Conservation (phyloP, 2,329 filamentous ascomycete species). For the Eutypella sp. region DNA sequence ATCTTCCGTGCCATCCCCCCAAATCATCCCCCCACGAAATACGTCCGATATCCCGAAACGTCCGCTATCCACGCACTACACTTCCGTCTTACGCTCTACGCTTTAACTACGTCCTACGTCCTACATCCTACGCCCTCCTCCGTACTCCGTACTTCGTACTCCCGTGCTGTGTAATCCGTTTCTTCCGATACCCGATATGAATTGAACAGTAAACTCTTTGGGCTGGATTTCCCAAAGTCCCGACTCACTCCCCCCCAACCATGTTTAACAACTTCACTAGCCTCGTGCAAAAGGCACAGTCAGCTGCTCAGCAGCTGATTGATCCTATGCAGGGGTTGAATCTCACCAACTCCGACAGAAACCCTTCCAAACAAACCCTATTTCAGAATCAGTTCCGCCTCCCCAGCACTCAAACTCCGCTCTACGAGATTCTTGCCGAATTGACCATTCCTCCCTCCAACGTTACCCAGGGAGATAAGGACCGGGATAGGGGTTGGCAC, state of each 20-base stretch:
- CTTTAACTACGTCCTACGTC: too few relatives aligned
- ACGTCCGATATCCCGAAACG: too few relatives aligned
- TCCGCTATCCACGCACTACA: too few relatives aligned
- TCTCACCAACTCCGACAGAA: slow-evolving; percentile 67
- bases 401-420: slow-evolving; percentile 82
- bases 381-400: slow-evolving; percentile 97
- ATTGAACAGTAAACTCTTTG: slow-evolving; percentile 22
- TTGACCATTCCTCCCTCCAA: slow-evolving; percentile 77
- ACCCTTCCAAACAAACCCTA: slow-evolving; percentile 84
- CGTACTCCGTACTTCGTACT: background rate
- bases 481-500: slow-evolving; percentile 71
- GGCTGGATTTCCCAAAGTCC: slow-evolving; percentile 21
- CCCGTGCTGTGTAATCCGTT: background rate
- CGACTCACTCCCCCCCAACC: too few relatives aligned
- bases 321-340: slow-evolving; percentile 77
- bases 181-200: slow-evolving; percentile 21
- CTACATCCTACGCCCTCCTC: too few relatives aligned
- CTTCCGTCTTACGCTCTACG: too few relatives aligned
- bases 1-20: too few relatives aligned
- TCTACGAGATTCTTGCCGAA: slow-evolving; percentile 96
- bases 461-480: slow-evolving; percentile 64
- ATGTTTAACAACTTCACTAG: slow-evolving; percentile 61
- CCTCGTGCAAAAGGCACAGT: slow-evolving; percentile 81
- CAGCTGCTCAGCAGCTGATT: slow-evolving; percentile 75
- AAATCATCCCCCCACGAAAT: too few relatives aligned